A percentile compares a stretch with the other conserved stretches of the same genome.
Conservation (phyloP, 2,329 filamentous ascomycete species). For the Xylariaceae sp. region DNA sequence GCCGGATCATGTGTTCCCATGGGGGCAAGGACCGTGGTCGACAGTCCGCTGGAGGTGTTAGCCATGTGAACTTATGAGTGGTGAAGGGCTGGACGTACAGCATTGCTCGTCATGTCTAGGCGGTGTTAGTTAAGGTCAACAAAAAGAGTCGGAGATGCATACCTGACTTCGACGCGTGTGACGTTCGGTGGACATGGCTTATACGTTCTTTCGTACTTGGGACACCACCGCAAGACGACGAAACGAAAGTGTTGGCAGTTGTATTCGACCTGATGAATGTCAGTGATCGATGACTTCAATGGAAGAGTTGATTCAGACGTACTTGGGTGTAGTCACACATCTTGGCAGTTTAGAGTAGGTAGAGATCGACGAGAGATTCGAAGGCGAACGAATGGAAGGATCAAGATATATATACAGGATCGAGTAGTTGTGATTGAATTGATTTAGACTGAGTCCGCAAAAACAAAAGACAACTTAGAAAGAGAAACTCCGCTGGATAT, state of each 20-base stretch:
- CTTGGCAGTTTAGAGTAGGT: background rate
- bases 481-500: background rate
- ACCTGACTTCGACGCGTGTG: slow-evolving; percentile 32
- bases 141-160: slow-evolving; percentile 3
- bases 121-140: slow-evolving; percentile 4
- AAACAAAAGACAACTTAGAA: background rate
- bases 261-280: slow-evolving; percentile 29
- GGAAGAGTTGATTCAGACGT: slow-evolving; percentile 6
- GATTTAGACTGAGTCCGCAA: background rate
- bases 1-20: slow-evolving; percentile 33
- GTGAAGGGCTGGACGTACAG: slow-evolving; percentile 21
- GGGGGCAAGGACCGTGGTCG: slow-evolving; percentile 29
- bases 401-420: background rate
- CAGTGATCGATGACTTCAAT: slow-evolving; percentile 1
- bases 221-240: slow-evolving; percentile 32
- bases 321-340: slow-evolving; percentile 35
- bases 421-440: background rate
- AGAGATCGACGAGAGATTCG: background rate
- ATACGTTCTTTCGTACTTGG: slow-evolving; percentile 32
- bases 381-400: background rate
- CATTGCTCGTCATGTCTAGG: slow-evolving; percentile 31
- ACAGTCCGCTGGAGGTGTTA: slow-evolving; percentile 27
- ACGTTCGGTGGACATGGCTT: slow-evolving; percentile 31
- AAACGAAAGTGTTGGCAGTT: slow-evolving; percentile 33
- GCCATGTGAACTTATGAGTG: background rate